Evolutionary conservation across 305 asterid genomes (phyloP), one percentile per base, ranked within the genome.

Genomic region (Rubia tinctorum): DNA sequence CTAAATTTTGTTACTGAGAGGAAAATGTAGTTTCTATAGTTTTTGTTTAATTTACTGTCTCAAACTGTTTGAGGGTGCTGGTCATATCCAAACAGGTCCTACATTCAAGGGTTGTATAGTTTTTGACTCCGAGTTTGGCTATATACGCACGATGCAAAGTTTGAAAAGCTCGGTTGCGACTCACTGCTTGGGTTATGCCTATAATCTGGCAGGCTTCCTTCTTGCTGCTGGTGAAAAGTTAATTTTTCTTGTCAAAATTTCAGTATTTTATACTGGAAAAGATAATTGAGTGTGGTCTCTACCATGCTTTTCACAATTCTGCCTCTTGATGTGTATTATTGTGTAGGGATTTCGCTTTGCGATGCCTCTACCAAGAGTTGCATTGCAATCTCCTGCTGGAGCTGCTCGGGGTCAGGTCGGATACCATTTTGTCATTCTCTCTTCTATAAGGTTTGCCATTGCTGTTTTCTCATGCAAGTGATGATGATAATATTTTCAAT

Each of bases 211-310:
- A 15, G 88, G 85, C 72, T 95, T 91, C 83, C 88, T 95, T 78
- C 97, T 95, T 77, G 92, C 97, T 81, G 97, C 99, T 51, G 99
- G 99, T 13, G 97, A 91, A 79, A 95, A 93, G 98, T 98, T 92
- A 80, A 25, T 44, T 49, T n/a, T 47, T 70, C 75, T 25, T 71
- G 78, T 76, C 63, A 55, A 14, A 67, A 47, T 40, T 37, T 58
- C 42, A 11, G 12, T 70, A 59, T 34, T 56, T 59, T 27, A 22
- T 69, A 47, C 72, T 47, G 15, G 14, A 17, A 61, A 45, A 49
- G 45, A 37, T 25, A 18, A 15, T 40, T 58, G 8, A 13, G 58
- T 71, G 25, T 37, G 56, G 22, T 40, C 44, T 15, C 60, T 18
- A 2, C 60, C 22, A 53, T 71, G 18, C 56, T 73, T 69, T 17